Evolutionary conservation across 2,329 filamentous ascomycete species (phyloP).

Genomic region (Cryphonectria nitschkei): DNA sequence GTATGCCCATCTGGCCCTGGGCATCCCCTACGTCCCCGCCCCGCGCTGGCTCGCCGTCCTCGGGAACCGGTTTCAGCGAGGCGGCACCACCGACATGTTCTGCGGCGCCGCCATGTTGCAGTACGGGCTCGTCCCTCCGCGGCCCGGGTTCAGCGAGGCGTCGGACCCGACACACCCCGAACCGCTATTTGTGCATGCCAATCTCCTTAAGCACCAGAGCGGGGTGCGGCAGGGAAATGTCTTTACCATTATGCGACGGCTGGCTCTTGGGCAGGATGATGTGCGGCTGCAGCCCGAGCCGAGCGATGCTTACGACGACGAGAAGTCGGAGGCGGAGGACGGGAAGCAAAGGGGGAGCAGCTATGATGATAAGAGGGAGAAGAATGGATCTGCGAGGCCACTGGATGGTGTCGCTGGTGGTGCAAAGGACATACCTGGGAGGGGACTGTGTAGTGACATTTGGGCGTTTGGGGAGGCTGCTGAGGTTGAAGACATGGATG

Average conservation of each 20-base stretch:
- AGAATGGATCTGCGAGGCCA: background rate
- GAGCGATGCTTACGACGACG: background rate
- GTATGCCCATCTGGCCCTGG: constrained; percentile 27
- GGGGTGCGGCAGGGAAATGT: constrained; percentile 19
- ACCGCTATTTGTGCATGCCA: constrained; percentile 28
- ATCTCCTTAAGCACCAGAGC: constrained; percentile 28
- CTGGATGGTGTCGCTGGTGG: constrained; percentile 21
- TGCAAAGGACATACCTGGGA: constrained; percentile 10
- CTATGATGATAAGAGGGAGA: background rate
- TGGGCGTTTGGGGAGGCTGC: constrained; percentile 21
- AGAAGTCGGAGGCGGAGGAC: background rate
- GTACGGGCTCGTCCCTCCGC: constrained; percentile 23
- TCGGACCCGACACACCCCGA: constrained; percentile 20
- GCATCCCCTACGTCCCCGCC: constrained; percentile 27
- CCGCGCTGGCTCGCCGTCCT: constrained; percentile 28
- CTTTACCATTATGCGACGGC: constrained; percentile 21
- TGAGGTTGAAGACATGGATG: constrained; percentile 22
- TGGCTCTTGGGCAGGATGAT: constrained; percentile 20
- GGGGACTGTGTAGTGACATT: constrained; percentile 28
- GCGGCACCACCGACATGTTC: constrained; percentile 9
- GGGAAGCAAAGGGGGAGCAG: background rate
- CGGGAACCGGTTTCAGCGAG: constrained; percentile 16
- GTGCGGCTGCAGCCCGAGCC: constrained; percentile 14
- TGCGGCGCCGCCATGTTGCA: constrained; percentile 29
- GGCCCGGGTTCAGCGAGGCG: constrained; percentile 9